Percentiles rank a stretch among this genome's conserved stretches.
Conservation (phyloP, 2,329 filamentous ascomycete genomes). For the Sarocladium kiliense region DNA sequence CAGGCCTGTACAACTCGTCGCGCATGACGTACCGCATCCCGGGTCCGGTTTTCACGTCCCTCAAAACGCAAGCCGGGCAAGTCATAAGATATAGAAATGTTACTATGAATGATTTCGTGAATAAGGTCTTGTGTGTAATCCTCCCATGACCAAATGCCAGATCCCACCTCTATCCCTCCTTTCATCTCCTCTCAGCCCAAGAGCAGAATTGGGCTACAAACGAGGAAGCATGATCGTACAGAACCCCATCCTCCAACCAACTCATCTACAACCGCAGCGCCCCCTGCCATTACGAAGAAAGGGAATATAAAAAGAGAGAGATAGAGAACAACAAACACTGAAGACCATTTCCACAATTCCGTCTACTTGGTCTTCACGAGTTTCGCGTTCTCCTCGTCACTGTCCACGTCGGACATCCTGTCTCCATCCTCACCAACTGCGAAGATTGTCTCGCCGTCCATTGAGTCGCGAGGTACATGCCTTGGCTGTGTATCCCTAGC, state of each 20-base stretch:
- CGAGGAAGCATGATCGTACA: background rate
- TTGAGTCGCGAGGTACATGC: constrained; percentile 45
- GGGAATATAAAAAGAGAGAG: background rate
- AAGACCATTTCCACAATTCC: constrained; percentile 8
- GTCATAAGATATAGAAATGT: background rate
- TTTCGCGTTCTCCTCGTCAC: constrained; percentile 50
- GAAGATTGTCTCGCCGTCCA: constrained; percentile 92
- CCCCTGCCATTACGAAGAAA: background rate
- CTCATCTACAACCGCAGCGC: background rate
- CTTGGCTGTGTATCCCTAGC: constrained; percentile 10
- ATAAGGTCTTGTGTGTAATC: background rate
- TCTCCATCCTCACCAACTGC: constrained; percentile 83
- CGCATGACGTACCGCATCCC: too few relatives aligned
- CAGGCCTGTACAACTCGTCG: too few relatives aligned
- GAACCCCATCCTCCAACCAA: background rate
- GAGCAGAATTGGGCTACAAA: background rate
- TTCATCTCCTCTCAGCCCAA: background rate
- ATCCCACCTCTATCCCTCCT: background rate
- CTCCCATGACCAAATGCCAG: background rate
- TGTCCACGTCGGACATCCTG: constrained; percentile 73
- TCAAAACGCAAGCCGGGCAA: too few relatives aligned
- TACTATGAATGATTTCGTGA: background rate
- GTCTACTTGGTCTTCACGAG: constrained; percentile 43
- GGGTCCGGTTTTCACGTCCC: too few relatives aligned
- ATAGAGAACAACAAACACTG: background rate